Percentiles rank a stretch among this genome's conserved stretches.
Evolutionary conservation across 495 filamentous ascomycete species (phyloP).

Genomic region (Daldinia decipiens): DNA sequence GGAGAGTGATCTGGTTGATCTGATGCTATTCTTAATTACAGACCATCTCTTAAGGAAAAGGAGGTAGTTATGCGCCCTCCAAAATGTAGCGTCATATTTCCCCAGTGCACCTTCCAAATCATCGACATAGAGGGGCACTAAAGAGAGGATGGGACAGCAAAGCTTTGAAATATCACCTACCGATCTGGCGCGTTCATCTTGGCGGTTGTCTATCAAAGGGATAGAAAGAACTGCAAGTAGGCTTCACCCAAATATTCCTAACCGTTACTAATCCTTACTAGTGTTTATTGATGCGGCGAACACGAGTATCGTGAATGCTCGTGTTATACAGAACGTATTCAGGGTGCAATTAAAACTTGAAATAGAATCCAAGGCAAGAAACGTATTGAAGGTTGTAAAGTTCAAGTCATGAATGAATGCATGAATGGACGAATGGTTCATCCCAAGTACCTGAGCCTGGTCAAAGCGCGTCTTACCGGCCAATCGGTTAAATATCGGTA

Average conservation of each 20-base stretch:
- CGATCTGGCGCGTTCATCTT: constrained; percentile 80
- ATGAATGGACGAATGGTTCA: constrained; percentile 2
- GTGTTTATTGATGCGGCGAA: neutral
- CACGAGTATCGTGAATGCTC: neutral
- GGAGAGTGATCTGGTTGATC: neutral
- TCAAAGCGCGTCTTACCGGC: constrained; percentile 16
- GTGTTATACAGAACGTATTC: neutral
- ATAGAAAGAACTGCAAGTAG: neutral
- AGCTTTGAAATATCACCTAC: constrained; percentile 53
- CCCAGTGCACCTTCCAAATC: neutral
- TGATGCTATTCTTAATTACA: neutral
- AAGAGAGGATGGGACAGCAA: constrained; percentile 1
- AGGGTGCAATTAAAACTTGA: neutral
- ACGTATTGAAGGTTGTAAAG: constrained; percentile 15
- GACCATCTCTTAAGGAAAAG: neutral
- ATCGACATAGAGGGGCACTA: neutral
- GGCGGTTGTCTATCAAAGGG: constrained; percentile 9
- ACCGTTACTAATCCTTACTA: neutral
- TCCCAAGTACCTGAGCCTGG: constrained; percentile 9
- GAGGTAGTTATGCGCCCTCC: constrained; percentile 7
- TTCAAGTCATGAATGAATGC: constrained; percentile 5
- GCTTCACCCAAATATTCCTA: neutral
- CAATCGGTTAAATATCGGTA: constrained; percentile 31
- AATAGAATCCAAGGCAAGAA: neutral
- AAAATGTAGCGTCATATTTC: neutral